A percentile compares a stretch with the other conserved stretches of the same genome.
These are phyloP conservation scores for Neopestalotiopsis rosae DNA, from an alignment of 2,329 filamentous ascomycete genomes.

Conservation along the genomic window DNA sequence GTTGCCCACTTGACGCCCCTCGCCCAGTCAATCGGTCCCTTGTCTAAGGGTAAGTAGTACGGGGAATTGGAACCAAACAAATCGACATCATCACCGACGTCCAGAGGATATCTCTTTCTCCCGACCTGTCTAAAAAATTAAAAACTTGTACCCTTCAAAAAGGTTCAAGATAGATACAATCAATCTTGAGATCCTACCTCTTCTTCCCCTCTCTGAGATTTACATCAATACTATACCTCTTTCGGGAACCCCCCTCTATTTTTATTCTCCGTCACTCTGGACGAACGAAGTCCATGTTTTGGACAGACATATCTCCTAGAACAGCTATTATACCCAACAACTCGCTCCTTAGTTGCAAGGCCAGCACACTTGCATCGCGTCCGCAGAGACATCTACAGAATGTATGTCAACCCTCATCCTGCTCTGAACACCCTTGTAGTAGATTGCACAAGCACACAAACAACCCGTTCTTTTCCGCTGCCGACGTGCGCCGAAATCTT, in stretches of 20 bases:
- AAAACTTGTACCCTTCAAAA: neutral
- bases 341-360: neutral
- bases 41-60: neutral
- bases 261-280: neutral
- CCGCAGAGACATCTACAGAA: neutral
- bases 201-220: neutral
- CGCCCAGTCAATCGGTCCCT: neutral
- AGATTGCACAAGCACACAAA: neutral
- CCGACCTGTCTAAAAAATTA: neutral
- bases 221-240: neutral
- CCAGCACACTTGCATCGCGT: neutral
- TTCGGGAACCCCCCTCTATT: neutral
- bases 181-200: neutral
- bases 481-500: too few species aligned
- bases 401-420: neutral
- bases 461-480: neutral
- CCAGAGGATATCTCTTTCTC: neutral
- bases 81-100: constrained; percentile 18
- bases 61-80: constrained; percentile 12
- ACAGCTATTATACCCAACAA: neutral
- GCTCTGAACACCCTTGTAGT: neutral
- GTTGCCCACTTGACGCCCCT: neutral
- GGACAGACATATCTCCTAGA: neutral
- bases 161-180: neutral
- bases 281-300: neutral